Evolutionary conservation across 805 yeast genomes (phyloP), one percentile per base, ranked within the genome.

Genomic region (Candida broadrunensis): DNA sequence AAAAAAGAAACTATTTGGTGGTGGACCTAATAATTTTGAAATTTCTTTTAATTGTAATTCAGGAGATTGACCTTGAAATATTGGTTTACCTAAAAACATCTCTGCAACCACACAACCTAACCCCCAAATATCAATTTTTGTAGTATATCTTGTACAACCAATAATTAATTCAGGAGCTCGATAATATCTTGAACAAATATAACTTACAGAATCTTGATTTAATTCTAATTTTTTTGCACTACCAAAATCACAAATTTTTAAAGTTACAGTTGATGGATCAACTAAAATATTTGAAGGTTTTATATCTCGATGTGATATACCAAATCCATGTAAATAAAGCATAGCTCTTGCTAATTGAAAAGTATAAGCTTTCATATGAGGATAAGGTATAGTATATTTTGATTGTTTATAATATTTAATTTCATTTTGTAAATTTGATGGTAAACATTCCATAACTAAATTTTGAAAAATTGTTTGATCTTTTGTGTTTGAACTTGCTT

Each of bases 81-180:
- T 80, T 1, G 98, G 96, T 58, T 80, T 83, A 13, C 97, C 97
- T 47, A 89, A 75, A 42, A 85, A 74, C 87, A 93, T 83, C 65
- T 93, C 99, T 12, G 97, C 97, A 45, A 93, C 68, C 26, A 93
- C 96, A 69, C 99, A 91, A 1, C 98, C 99, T 44, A 91, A 71
- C 14, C 97, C 96, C 99, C 99, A 93, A 54, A 90, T 85, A 62
- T 93, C 99, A 44, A 93, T 91, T 56, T 89, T 87, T 2, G 95
- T 83, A 3, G 95, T 80, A 61, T 93, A 93, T 29, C 83, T 76
- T 44, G 90, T 80, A 52, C 89, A 85, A 2, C 99, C 99, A 41
- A 93, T 81, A 56, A 93, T 86, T 45, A 93, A 75, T 63, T 93
- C 99, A 0, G 99, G 99, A 1, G 98, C 95, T 52, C 97, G 78